Evolutionary conservation across 2,329 filamentous ascomycete genomes (phyloP).

Genomic region (Ceratocystis destructans): DNA sequence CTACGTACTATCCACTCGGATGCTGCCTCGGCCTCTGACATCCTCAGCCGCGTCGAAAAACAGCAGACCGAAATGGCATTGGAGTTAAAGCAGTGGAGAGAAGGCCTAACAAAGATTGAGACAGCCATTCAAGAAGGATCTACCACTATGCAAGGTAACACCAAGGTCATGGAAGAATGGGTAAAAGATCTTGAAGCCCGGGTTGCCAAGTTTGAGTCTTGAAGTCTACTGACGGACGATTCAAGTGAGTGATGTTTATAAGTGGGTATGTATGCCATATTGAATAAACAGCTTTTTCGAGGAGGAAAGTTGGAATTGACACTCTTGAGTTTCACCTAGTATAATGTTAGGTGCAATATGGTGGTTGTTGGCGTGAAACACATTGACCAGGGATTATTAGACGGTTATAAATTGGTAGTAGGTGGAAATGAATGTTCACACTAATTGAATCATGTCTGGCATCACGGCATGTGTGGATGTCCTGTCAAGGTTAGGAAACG

Average conservation of each 20-base stretch:
- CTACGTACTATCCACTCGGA: slow-evolving; percentile 74
- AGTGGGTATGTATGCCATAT: background rate
- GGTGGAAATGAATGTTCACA: too few relatives aligned
- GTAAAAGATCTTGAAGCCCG: slow-evolving; percentile 74
- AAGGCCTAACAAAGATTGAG: slow-evolving; percentile 68
- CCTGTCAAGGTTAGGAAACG: background rate
- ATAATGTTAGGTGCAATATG: too few relatives aligned
- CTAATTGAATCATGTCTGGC: too few relatives aligned
- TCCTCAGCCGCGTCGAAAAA: slow-evolving; percentile 62
- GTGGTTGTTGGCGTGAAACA: too few relatives aligned
- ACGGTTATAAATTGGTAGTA: too few relatives aligned
- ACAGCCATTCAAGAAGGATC: slow-evolving; percentile 56
- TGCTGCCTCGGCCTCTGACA: slow-evolving; percentile 67
- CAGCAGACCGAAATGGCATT: slow-evolving; percentile 67
- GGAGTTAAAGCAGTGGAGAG: slow-evolving; percentile 77
- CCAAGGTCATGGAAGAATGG: slow-evolving; percentile 76
- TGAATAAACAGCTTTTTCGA: background rate
- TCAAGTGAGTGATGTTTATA: background rate
- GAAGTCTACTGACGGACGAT: background rate
- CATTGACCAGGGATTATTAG: too few relatives aligned
- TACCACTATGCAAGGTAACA: slow-evolving; percentile 59
- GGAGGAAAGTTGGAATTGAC: background rate
- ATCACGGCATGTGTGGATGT: too few relatives aligned
- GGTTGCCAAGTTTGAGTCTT: slow-evolving; percentile 37
- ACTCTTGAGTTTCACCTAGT: background rate